phyloP scores from a whole-genome alignment of 108 stramenopile genomes.

The Skeletonema grethae region DNA sequence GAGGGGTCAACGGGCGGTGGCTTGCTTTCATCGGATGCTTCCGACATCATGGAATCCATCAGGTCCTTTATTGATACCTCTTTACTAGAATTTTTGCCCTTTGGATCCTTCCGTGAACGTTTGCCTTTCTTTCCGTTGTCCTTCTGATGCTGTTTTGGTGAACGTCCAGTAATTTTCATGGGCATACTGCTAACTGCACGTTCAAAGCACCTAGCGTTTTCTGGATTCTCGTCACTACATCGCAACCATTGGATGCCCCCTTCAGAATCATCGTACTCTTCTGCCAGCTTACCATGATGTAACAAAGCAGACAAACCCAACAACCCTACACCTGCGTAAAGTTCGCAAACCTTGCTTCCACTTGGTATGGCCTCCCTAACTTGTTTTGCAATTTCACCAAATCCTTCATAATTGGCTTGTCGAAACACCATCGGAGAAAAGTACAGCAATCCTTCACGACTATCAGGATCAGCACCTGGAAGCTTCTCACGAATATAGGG shows the following conservation, averaged over 20 bases:
- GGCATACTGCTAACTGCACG: constrained; percentile 59
- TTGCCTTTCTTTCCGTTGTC: constrained; percentile 18
- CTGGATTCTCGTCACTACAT: constrained; percentile 94
- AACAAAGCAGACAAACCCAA: constrained; percentile 86
- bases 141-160: constrained; percentile 26
- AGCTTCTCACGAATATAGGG: constrained; percentile 82
- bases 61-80: constrained; percentile 44
- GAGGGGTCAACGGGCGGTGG: constrained; percentile 23
- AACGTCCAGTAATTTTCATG: constrained; percentile 37
- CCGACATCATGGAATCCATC: constrained; percentile 35
- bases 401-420: constrained; percentile 94
- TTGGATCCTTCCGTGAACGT: constrained; percentile 1
- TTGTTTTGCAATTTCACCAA: constrained; percentile 82
- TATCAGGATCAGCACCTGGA: constrained; percentile 43
- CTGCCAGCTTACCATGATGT: constrained; percentile 56
- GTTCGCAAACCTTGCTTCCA: constrained; percentile 82
- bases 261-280: constrained; percentile 12
- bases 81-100: constrained; percentile 11
- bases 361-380: constrained; percentile 66
- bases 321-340: constrained; percentile 95
- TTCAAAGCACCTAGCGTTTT: constrained; percentile 85
- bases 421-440: constrained; percentile 93
- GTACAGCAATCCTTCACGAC: constrained; percentile 61
- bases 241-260: constrained; percentile 69
- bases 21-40: constrained; percentile 17